Percentiles rank a stretch among this genome's conserved stretches.
phyloP scores from a whole-genome alignment of 345 rosid species.

The Garcia nutans region DNA sequence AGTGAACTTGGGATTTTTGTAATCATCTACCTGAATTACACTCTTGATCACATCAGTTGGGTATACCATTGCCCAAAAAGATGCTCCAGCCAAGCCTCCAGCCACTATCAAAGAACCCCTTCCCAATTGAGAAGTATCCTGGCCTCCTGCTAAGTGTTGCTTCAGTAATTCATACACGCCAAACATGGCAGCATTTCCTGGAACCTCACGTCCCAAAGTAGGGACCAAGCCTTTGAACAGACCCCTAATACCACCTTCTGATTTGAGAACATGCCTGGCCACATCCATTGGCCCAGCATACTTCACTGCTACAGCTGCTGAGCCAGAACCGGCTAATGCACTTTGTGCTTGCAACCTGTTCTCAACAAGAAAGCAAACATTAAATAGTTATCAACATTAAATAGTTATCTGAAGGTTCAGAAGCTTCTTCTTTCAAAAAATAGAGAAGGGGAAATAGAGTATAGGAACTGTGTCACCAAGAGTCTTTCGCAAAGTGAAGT shows the following conservation, averaged over 20 bases:
- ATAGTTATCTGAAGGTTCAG: neutral
- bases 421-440: neutral
- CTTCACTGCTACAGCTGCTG: conserved; percentile 59
- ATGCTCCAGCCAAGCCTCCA: conserved; percentile 90
- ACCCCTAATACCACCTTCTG: conserved; percentile 84
- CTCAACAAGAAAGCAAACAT: conserved; percentile 16
- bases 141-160: conserved; percentile 78
- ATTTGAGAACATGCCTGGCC: conserved; percentile 74
- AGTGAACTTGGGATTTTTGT: conserved; percentile 68
- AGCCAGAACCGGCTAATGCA: conserved; percentile 49
- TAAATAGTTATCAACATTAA: neutral
- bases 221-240: conserved; percentile 94
- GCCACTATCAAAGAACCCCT: conserved; percentile 78
- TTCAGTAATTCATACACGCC: conserved; percentile 81
- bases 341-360: conserved; percentile 96
- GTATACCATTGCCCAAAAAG: conserved; percentile 80
- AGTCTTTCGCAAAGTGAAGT: neutral
- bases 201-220: conserved; percentile 88
- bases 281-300: conserved; percentile 97
- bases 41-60: conserved; percentile 97
- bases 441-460: neutral
- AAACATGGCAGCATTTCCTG: conserved; percentile 93
- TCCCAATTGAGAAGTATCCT: conserved; percentile 82
- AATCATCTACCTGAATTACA: conserved; percentile 89
- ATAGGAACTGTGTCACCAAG: neutral